A percentile compares a stretch with the other conserved stretches of the same genome.
Conservation (phyloP, 192 early-diverging fungal species). For the Coemansia sp. region DNA sequence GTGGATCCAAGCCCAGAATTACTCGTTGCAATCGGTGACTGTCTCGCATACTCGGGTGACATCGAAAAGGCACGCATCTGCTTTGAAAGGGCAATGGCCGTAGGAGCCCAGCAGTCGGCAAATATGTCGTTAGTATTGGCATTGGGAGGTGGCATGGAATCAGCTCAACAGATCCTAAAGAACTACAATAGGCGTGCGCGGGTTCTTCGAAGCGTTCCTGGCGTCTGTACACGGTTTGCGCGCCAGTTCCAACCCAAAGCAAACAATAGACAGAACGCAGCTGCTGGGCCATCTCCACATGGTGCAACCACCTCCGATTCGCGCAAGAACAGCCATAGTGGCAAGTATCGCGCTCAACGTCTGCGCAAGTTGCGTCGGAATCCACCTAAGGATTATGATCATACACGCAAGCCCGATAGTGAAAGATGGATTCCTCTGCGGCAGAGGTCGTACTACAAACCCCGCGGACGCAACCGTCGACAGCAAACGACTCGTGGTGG, state of each 20-base stretch:
- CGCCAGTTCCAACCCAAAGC: slow-evolving; percentile 32
- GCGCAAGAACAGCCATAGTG: background rate
- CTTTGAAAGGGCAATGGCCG: slow-evolving; percentile 18
- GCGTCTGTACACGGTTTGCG: slow-evolving; percentile 24
- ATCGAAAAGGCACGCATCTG: slow-evolving; percentile 11
- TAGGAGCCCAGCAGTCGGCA: slow-evolving; percentile 8
- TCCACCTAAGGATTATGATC: slow-evolving; percentile 45
- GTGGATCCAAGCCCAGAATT: slow-evolving; percentile 5
- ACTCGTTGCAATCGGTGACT: slow-evolving; percentile 35
- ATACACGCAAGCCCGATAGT: slow-evolving; percentile 31
- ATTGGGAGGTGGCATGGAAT: background rate
- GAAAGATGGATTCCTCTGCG: slow-evolving; percentile 55
- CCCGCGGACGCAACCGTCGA: slow-evolving; percentile 26
- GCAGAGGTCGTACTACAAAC: slow-evolving; percentile 54
- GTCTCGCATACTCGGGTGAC: slow-evolving; percentile 34
- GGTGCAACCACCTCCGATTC: background rate
- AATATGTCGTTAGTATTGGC: slow-evolving; percentile 26
- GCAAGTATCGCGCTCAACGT: slow-evolving; percentile 29
- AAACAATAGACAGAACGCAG: background rate
- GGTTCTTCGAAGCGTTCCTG: slow-evolving; percentile 19
- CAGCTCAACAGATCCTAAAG: slow-evolving; percentile 23
- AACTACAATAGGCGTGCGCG: slow-evolving; percentile 20
- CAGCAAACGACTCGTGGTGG: slow-evolving; percentile 36
- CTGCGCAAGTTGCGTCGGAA: slow-evolving; percentile 29
- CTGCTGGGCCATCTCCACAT: background rate